Conservation (phyloP, 345 rosid species). For the Lepidium africanum region DNA sequence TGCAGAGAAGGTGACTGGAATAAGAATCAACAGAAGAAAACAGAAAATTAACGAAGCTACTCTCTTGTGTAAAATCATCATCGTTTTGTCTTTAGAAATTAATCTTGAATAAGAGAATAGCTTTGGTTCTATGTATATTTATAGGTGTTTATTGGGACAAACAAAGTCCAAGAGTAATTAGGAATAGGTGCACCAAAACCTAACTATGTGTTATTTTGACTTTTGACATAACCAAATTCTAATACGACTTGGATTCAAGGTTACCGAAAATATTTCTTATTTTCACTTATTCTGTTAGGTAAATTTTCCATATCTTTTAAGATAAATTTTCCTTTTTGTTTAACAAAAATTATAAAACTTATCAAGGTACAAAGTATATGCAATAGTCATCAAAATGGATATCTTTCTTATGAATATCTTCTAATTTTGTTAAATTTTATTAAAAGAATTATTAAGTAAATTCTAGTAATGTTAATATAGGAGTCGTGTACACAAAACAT, state of each 20-base stretch:
- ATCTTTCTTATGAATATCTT: neutral
- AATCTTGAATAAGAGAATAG: neutral
- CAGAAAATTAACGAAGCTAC: neutral
- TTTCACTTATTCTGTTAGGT: neutral
- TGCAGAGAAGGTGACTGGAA: conserved; percentile 11
- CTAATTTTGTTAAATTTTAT: neutral
- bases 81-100: neutral
- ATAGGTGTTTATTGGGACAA: conserved; percentile 3
- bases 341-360: neutral
- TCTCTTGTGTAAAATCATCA: conserved; percentile 1
- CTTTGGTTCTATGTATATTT: neutral
- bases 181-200: conserved; percentile 25
- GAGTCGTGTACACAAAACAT: too few species aligned
- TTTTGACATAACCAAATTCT: neutral
- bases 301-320: neutral
- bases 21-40: conserved; percentile 14
- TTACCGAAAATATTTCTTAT: neutral
- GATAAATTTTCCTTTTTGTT: neutral
- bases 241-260: conserved; percentile 3
- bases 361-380: neutral
- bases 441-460: too few species aligned
- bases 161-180: conserved; percentile 20
- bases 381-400: neutral
- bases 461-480: too few species aligned
- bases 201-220: conserved; percentile 21